phyloP scores from a whole-genome alignment of 495 filamentous ascomycete genomes.

The Chaetomidium leptoderma region DNA sequence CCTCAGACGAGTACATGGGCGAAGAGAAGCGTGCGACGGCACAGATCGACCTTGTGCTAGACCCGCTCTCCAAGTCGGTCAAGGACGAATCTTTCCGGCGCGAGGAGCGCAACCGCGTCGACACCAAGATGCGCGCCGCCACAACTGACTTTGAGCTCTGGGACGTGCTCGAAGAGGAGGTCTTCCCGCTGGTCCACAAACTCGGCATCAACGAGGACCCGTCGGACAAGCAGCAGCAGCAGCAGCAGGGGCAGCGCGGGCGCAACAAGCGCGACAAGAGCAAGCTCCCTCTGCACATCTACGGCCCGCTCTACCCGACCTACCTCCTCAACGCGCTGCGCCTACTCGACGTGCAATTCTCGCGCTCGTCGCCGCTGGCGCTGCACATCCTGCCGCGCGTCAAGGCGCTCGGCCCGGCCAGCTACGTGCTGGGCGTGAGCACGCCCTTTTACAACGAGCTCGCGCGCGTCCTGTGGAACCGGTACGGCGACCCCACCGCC shows the following conservation, averaged over 20 bases:
- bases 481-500: conserved; percentile 55
- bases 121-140: conserved; percentile 45
- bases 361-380: conserved; percentile 53
- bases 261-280: conserved; percentile 3
- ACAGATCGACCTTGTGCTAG: conserved; percentile 9
- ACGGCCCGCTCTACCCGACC: conserved; percentile 63
- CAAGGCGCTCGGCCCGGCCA: conserved; percentile 64
- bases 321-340: conserved; percentile 61
- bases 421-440: conserved; percentile 68
- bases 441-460: conserved; percentile 73
- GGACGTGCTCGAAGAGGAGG: conserved; percentile 63
- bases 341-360: conserved; percentile 58
- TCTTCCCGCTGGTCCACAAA: conserved; percentile 58
- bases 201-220: conserved; percentile 28
- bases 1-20: not conserved
- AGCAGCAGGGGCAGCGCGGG: not conserved
- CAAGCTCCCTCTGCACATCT: conserved; percentile 48
- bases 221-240: conserved; percentile 10
- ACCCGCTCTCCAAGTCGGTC: conserved; percentile 18
- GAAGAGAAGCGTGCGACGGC: not conserved
- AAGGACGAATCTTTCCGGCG: conserved; percentile 37
- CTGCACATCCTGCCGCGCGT: conserved; percentile 63
- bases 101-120: conserved; percentile 43
- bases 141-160: conserved; percentile 65
- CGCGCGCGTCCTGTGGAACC: conserved; percentile 58